Evolutionary conservation across 805 yeast genomes (phyloP).

Genomic region (Cyberlindnera bimundalis): DNA sequence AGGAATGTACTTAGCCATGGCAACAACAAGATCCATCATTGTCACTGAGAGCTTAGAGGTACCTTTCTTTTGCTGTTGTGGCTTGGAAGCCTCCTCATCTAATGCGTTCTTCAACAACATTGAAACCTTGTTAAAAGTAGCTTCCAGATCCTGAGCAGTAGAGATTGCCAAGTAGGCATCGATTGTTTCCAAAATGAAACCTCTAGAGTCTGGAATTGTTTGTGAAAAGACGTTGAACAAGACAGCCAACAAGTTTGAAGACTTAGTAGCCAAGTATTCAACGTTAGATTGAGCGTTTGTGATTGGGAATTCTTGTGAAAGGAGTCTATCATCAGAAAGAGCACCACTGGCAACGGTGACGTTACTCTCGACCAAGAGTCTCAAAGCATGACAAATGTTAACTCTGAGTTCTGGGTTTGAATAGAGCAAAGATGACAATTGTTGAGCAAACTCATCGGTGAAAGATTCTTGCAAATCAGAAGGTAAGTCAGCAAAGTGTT

Average conservation of each 20-base stretch:
- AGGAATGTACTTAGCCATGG: constrained; percentile 84
- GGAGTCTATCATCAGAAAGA: constrained; percentile 48
- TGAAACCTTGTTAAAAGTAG: constrained; percentile 84
- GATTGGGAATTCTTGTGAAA: constrained; percentile 59
- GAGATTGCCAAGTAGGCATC: constrained; percentile 75
- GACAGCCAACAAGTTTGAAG: constrained; percentile 79
- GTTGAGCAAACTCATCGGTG: constrained; percentile 73
- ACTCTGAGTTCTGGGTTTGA: constrained; percentile 72
- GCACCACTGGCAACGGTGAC: constrained; percentile 59
- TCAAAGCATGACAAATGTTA: constrained; percentile 78
- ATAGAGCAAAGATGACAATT: constrained; percentile 70
- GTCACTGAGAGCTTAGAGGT: constrained; percentile 63
- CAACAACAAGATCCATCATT: constrained; percentile 86
- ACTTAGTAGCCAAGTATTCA: constrained; percentile 58
- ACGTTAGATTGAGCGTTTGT: constrained; percentile 53
- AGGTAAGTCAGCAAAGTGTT: constrained; percentile 87
- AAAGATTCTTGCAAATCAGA: constrained; percentile 63
- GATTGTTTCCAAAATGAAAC: constrained; percentile 81
- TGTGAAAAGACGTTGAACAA: constrained; percentile 91
- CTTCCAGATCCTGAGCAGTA: constrained; percentile 59
- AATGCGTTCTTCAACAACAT: constrained; percentile 70
- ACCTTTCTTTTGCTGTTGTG: constrained; percentile 32
- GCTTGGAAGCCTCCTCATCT: constrained; percentile 47
- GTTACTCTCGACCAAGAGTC: constrained; percentile 75
- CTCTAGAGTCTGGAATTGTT: constrained; percentile 79